Evolutionary conservation across 2,329 filamentous ascomycete genomes (phyloP).

Genomic region (Fusarium agapanthi): DNA sequence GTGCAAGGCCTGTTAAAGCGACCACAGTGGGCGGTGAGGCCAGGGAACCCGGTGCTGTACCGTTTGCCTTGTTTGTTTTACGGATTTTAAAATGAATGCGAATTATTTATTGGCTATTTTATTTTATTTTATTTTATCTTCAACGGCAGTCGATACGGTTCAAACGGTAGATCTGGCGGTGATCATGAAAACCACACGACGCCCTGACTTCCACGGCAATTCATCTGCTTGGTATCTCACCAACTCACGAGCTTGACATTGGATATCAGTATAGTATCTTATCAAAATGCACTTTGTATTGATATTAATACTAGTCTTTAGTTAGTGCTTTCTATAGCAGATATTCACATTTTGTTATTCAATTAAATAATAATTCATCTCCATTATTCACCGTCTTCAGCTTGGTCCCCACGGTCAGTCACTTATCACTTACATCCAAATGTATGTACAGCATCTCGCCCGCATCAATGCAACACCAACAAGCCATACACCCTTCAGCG

Average conservation of each 20-base stretch:
- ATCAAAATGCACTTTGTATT: neutral
- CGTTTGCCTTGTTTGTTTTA: neutral
- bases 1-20: conserved; percentile 24
- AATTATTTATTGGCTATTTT: conserved; percentile 20
- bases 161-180: conserved; percentile 6
- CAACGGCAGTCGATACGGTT: neutral
- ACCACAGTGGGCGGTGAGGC: conserved; percentile 37
- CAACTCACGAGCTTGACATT: neutral
- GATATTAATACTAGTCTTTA: neutral
- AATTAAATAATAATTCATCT: neutral
- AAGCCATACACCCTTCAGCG: conserved; percentile 14
- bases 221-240: neutral
- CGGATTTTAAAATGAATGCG: neutral
- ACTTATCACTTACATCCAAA: neutral
- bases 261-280: neutral
- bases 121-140: neutral
- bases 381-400: conserved; percentile 3
- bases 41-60: conserved; percentile 32
- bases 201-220: neutral
- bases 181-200: neutral
- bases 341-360: rapidly evolving
- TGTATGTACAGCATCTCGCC: conserved; percentile 28
- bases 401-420: neutral
- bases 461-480: conserved; percentile 10
- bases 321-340: rapidly evolving